A percentile compares a stretch with the other conserved stretches of the same genome.
phyloP scores from a whole-genome alignment of 2,329 filamentous ascomycete species.

The Diaporthe ampelina region DNA sequence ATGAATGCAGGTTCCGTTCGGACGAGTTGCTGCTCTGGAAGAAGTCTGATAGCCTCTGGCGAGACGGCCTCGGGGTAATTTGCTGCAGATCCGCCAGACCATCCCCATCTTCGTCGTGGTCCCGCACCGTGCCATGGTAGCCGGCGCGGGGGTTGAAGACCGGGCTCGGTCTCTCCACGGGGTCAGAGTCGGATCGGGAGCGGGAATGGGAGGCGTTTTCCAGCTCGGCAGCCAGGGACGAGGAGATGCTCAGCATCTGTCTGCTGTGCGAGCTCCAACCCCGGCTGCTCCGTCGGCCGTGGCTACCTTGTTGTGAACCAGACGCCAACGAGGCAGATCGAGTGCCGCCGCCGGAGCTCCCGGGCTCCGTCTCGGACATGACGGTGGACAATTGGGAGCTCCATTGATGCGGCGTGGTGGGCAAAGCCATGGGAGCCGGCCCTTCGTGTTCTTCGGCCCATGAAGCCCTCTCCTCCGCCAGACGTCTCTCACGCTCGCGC shows the following conservation, averaged over 20 bases:
- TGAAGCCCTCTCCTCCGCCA: slow-evolving; percentile 35
- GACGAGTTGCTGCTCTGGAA: slow-evolving; percentile 59
- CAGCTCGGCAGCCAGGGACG: slow-evolving; percentile 62
- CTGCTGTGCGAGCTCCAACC: slow-evolving; percentile 65
- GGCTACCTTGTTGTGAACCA: slow-evolving; percentile 42
- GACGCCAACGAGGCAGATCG: slow-evolving; percentile 62
- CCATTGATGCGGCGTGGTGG: slow-evolving; percentile 70
- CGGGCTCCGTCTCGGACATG: slow-evolving; percentile 71
- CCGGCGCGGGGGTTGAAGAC: slow-evolving; percentile 54
- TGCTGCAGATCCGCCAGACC: slow-evolving; percentile 72
- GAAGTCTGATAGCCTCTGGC: slow-evolving; percentile 66
- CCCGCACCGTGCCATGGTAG: slow-evolving; percentile 57
- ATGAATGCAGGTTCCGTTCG: slow-evolving; percentile 67
- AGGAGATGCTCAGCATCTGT: slow-evolving; percentile 70
- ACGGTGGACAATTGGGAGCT: slow-evolving; percentile 75
- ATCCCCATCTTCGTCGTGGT: slow-evolving; percentile 75
- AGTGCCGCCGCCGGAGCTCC: slow-evolving; percentile 63
- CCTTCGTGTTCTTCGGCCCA: slow-evolving; percentile 44
- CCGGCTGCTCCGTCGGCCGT: slow-evolving; percentile 61
- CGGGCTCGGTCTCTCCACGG: slow-evolving; percentile 64
- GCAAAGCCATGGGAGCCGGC: slow-evolving; percentile 56
- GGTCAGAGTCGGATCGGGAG: slow-evolving; percentile 59
- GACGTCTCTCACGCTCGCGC: slow-evolving; percentile 37
- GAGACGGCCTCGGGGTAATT: slow-evolving; percentile 66
- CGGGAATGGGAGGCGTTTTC: slow-evolving; percentile 55